phyloP scores from a whole-genome alignment of 1,284 basidiomycete genomes.

The Sanguinoderma infundibulare region DNA sequence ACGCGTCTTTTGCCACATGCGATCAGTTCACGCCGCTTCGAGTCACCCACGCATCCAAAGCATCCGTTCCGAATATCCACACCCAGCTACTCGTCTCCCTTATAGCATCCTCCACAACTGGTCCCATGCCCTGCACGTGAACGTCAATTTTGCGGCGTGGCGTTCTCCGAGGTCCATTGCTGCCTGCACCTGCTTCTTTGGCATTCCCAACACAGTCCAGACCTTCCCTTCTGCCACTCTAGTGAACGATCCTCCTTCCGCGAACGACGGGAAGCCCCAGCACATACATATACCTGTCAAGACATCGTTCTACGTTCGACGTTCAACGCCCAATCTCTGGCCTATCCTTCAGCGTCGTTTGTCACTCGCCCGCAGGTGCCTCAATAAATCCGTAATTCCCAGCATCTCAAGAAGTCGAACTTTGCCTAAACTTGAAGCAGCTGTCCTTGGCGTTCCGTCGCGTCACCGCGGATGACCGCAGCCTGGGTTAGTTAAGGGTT shows the following conservation, averaged over 20 bases:
- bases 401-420: too few relatives aligned
- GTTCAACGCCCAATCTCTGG: not conserved
- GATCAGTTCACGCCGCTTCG: not conserved
- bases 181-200: not conserved
- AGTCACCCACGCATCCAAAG: not conserved
- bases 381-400: not conserved
- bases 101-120: not conserved
- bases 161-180: not conserved
- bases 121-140: not conserved
- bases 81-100: not conserved
- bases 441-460: too few relatives aligned
- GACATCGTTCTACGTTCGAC: not conserved
- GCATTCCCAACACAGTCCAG: not conserved
- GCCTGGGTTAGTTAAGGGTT: not conserved
- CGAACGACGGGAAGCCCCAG: not conserved
- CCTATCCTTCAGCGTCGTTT: not conserved
- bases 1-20: not conserved
- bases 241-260: not conserved
- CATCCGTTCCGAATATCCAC: not conserved
- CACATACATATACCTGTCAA: not conserved
- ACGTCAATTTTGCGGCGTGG: not conserved
- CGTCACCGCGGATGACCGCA: not conserved
- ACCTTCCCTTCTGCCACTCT: not conserved
- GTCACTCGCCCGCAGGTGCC: too few relatives aligned
- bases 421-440: too few relatives aligned